These are phyloP conservation scores for Metarhizium anisopliae DNA, from an alignment of 2,329 filamentous ascomycete species.

Conservation along the genomic window DNA sequence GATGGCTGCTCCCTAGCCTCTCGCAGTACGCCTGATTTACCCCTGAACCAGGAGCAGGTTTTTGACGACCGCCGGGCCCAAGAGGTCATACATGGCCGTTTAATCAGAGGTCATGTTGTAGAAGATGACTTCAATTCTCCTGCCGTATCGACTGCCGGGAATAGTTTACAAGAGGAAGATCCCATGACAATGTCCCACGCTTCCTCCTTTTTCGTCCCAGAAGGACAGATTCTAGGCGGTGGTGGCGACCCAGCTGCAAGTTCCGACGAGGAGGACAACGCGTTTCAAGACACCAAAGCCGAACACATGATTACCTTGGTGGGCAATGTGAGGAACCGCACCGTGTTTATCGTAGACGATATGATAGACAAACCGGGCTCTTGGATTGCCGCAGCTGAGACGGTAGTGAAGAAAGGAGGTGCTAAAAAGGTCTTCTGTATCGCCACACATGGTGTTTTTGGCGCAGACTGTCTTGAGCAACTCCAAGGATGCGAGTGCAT, in stretches of 20 bases:
- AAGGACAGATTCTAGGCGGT: constrained; percentile 64
- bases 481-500: constrained; percentile 91
- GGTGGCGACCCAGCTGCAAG: constrained; percentile 74
- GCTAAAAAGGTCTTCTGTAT: constrained; percentile 97
- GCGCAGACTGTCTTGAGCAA: constrained; percentile 79
- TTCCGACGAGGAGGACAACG: constrained; percentile 89
- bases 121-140: constrained; percentile 87
- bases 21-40: constrained; percentile 16
- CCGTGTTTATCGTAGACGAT: constrained; percentile 93
- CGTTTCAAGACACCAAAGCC: constrained; percentile 67
- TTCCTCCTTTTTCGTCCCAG: constrained; percentile 69
- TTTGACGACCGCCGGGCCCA: constrained; percentile 75
- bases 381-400: constrained; percentile 96
- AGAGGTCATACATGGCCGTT: constrained; percentile 83
- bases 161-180: constrained; percentile 60
- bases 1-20: constrained; percentile 14
- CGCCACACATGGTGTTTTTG: constrained; percentile 92
- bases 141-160: constrained; percentile 58
- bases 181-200: constrained; percentile 73
- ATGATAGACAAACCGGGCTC: constrained; percentile 98
- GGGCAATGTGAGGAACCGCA: constrained; percentile 78
- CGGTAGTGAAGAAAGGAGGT: constrained; percentile 83
- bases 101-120: constrained; percentile 91
- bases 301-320: constrained; percentile 98
- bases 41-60: constrained; percentile 31